Conservation (phyloP, 2,329 filamentous ascomycete genomes). For the Microcyclosporella mali region DNA sequence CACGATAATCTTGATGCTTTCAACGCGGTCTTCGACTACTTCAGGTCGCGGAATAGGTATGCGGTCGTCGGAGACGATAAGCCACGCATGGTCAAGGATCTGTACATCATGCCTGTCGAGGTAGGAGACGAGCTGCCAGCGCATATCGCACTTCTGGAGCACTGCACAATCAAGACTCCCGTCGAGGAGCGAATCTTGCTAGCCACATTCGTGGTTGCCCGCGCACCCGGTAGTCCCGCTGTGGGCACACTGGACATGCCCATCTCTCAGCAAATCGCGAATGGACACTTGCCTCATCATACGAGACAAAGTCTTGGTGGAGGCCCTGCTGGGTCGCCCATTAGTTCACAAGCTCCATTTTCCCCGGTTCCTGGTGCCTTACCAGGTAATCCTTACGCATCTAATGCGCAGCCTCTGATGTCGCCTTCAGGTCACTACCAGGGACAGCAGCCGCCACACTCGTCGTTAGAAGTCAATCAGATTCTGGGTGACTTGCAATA, state of each 20-base stretch:
- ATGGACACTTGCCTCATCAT: constrained; percentile 17
- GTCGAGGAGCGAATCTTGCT: constrained; percentile 71
- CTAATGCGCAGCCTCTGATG: no score
- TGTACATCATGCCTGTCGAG: constrained; percentile 82
- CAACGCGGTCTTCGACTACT: constrained; percentile 78
- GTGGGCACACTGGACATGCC: not conserved
- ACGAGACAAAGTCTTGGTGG: constrained; percentile 18
- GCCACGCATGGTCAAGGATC: constrained; percentile 66
- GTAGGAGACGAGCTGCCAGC: constrained; percentile 66
- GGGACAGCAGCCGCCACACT: constrained; percentile 14
- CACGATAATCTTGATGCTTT: constrained; percentile 60
- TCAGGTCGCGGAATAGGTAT: constrained; percentile 72
- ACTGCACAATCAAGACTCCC: constrained; percentile 68
- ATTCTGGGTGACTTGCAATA: constrained; percentile 41
- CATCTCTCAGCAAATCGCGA: constrained; percentile 9
- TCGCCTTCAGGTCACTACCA: no score
- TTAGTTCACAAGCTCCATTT: constrained; percentile 34
- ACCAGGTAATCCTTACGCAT: no score
- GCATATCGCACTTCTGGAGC: constrained; percentile 81
- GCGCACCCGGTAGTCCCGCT: constrained; percentile 39
- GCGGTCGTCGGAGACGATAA: constrained; percentile 69
- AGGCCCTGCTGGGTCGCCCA: constrained; percentile 30
- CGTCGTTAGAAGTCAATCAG: constrained; percentile 32
- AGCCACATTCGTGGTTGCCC: constrained; percentile 76
- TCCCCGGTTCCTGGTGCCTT: constrained; percentile 32